Base-by-base conservation (phyloP, 1,284 basidiomycete species). In the Tranzscheliella williamsii region DNA sequence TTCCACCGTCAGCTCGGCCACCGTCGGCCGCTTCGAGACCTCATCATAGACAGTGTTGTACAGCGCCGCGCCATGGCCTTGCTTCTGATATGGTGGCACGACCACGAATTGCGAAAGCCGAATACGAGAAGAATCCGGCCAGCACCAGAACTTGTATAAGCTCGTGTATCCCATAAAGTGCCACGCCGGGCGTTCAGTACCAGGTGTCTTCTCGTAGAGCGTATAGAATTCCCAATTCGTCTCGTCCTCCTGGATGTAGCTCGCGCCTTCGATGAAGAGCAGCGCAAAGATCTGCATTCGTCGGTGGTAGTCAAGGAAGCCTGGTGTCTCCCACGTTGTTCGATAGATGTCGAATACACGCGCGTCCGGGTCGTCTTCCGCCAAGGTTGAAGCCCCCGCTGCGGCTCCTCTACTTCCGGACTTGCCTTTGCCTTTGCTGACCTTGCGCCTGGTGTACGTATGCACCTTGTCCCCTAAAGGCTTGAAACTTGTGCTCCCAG, bases 261-360 rank as follows among this genome's bases (percentile, higher is more conserved):
- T 69, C 1, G 75, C 75, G 6, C 86, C 95, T 76, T 98, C 94
- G 73, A 98, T 94, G 79, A 91, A 97, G 7, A 98, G 81, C 32
- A 95, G 79, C 49, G 95, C 90, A 75, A 96, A 96, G 43, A 96
- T 78, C 79, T 97, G 94, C 88, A 95, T 95, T 44, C 86, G 83
- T n/a, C 88, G 84, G 73, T 96, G 94, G 69, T 90, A 93, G 78
- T 94, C 91, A 69, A 83, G 84, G 80, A 96, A 98, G 4, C 91
- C 92, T 4, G 89, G 85, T 1, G 91, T 91, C 52, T 85, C 80
- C 85, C 90, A 94, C 5, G 86, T 92, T 20, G 85, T 51, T 9
- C 60, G 68, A 32, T 62, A 75, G 17, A 77, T 50, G 26, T 62
- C 60, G 37, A 76, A 76, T 23, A 55, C 49, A 11, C 69, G 36